Evolutionary conservation across 2,329 filamentous ascomycete genomes (phyloP), one percentile per base, ranked within the genome.

Genomic region (Penicillium verrucosum): DNA sequence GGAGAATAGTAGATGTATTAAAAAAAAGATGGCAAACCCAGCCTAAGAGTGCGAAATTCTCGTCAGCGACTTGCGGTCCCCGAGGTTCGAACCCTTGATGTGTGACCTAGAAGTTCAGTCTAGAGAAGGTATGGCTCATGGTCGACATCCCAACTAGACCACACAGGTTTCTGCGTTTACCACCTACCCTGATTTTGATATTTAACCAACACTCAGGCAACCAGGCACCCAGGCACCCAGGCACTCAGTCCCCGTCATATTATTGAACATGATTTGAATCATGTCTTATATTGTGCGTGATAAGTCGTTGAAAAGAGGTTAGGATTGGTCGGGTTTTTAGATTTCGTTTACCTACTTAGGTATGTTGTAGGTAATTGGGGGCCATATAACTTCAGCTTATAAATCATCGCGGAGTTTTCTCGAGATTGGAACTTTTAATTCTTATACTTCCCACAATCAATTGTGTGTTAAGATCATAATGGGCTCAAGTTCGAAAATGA

Each of bases 401-500:
- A 38, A 49, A 49, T 38, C 10, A 12, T 50, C n/a, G 1, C 11
- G 5, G 1, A 14, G 11, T 11, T 9, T 30, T 23, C 14, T 49
- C 5, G 9, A 21, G 6, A 10, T 30, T 6, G 7, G 1, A 21
- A 10, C 11, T 4, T 27, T 45, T 11, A 11, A 32, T 29, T 41
- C 12, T n/a, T 23, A 18, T 10, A 16, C 23, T 41, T 32, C 5
- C 25, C 7, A 40, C 6, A 23, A 9, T 30, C 5, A 27, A 18
- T 7, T 14, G 4, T 27, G 1, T 12, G 10, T 27, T 23, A 5
- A 40, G 11, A 18, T n/a, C 8, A 54, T 5, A 46, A 65, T 60
- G 63, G 30, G 36, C 12, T 3, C n/a, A 5, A 45, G 25, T 12
- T 34, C 43, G 0, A 55, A 51, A n/a, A 52, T 65, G 2, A 32